A percentile compares a stretch with the other conserved stretches of the same genome.
These are phyloP conservation scores for Exidia glandulosa DNA, from an alignment of 768 basidiomycete species.

Conservation along the genomic window DNA sequence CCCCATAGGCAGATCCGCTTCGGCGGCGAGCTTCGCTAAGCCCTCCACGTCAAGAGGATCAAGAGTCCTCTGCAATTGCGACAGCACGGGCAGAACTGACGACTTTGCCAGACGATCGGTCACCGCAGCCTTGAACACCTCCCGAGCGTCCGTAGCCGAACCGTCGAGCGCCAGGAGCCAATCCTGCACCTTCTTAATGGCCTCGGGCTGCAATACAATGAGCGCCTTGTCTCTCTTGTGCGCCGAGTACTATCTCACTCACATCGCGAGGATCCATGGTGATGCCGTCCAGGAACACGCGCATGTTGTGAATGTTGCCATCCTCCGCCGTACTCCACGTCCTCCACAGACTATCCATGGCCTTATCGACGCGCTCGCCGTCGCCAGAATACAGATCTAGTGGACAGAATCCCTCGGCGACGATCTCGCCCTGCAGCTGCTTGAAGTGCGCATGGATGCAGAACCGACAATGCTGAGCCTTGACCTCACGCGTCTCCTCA, in stretches of 20 bases:
- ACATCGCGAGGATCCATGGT: conserved; percentile 49
- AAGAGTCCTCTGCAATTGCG: conserved; percentile 58
- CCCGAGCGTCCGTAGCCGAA: background rate
- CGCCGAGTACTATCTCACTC: conserved; percentile 13
- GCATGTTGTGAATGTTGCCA: conserved; percentile 70
- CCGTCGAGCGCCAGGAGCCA: background rate
- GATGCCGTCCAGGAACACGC: conserved; percentile 62
- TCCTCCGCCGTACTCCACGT: conserved; percentile 50
- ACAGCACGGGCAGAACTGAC: conserved; percentile 42
- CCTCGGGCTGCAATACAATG: background rate
- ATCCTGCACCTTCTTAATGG: background rate
- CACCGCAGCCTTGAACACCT: conserved; percentile 38
- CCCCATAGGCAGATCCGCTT: conserved; percentile 9
- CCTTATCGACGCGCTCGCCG: conserved; percentile 44
- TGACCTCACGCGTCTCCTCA: conserved; percentile 40
- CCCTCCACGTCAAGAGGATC: conserved; percentile 84
- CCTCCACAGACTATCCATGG: conserved; percentile 60
- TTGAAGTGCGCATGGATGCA: conserved; percentile 74
- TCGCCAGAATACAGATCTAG: conserved; percentile 81
- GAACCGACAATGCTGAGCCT: conserved; percentile 72
- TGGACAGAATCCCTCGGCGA: conserved; percentile 59
- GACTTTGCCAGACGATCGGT: conserved; percentile 37
- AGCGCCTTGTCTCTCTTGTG: background rate
- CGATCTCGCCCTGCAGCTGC: conserved; percentile 24
- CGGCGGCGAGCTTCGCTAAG: conserved; percentile 24